Evolutionary conservation across 345 rosid genomes (phyloP), one percentile per base, ranked within the genome.

Genomic region (Salix brachista): DNA sequence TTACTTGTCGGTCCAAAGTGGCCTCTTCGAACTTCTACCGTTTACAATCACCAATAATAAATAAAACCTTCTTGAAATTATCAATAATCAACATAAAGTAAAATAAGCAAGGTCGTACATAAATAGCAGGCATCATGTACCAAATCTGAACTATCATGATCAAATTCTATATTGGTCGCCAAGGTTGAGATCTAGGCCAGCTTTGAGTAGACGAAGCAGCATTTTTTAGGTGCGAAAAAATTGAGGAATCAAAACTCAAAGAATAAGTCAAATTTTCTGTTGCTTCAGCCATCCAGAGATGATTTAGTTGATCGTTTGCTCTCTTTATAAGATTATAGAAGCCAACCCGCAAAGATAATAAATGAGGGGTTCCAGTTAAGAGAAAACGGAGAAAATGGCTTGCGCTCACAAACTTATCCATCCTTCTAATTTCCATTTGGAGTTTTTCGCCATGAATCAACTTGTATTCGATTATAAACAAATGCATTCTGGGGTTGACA

Each of bases 241-340:
- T 67, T 44, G 86, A 79, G 67, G 81, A 73, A 81, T 84, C 87
- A 19, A 89, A 88, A 78, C 77, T 86, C 46, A 87, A 67, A 70
- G 79, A 84, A 74, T 93, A 90, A 41, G 76, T 81, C 67, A 97
- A 91, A 80, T 96, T 94, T 77, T 92, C 97, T 67, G 94, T 92
- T 67, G 95, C 92, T 69, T 96, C 97, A 23, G 97, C 89, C 5
- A 92, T 90, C 95, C 98, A 93, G 60, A 91, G 80, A 62, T 87
- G 81, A 88, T 94, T 91, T 68, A 65, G 78, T 32, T 41, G 80
- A 83, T 94, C 99, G 79, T 94, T 90, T 56, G 94, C 84, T 82
- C 87, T 89, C 81, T 87, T 94, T 73, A 96, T 87, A 62, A 96
- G 87, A 87, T 96, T 90, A 85, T 86, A 83, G 83, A 94, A 94